These are phyloP conservation scores for Chiua sp. DNA, from an alignment of 1,284 basidiomycete species.

Conservation along the genomic window DNA sequence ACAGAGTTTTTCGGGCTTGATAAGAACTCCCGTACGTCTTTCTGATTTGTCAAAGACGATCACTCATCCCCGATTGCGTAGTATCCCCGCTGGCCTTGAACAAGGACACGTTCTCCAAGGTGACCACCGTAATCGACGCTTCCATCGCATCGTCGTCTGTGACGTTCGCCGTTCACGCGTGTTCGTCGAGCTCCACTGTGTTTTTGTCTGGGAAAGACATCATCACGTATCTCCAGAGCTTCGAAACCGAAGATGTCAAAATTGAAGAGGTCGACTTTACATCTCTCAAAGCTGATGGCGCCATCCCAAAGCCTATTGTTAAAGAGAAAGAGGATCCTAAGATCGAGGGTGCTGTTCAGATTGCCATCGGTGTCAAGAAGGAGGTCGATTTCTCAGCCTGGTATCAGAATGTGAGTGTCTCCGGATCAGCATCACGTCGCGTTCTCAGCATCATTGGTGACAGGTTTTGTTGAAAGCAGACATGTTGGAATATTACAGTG, in stretches of 20 bases:
- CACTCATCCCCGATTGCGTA: slow-evolving; percentile 44
- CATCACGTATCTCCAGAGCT: slow-evolving; percentile 69
- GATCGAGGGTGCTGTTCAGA: slow-evolving; percentile 88
- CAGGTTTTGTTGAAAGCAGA: slow-evolving; percentile 98
- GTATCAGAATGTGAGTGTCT: slow-evolving; percentile 84
- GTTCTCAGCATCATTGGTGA: slow-evolving; percentile 9
- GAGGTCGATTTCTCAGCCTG: slow-evolving; percentile 93
- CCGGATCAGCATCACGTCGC: neutral
- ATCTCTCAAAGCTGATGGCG: slow-evolving; percentile 56
- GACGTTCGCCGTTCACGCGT: slow-evolving; percentile 77
- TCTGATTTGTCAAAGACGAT: neutral
- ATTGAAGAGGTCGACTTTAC: slow-evolving; percentile 78
- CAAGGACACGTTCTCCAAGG: slow-evolving; percentile 73
- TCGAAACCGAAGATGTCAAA: slow-evolving; percentile 68
- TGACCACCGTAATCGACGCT: slow-evolving; percentile 79
- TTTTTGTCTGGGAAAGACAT: slow-evolving; percentile 83
- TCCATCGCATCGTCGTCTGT: slow-evolving; percentile 71
- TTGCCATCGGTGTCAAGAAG: slow-evolving; percentile 94
- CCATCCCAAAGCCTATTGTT: slow-evolving; percentile 46
- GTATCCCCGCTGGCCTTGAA: slow-evolving; percentile 84
- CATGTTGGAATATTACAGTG: slow-evolving; percentile 99
- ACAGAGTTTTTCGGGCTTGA: slow-evolving; percentile 84
- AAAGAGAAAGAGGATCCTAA: slow-evolving; percentile 79
- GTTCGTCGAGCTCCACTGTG: slow-evolving; percentile 71
- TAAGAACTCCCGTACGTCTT: slow-evolving; percentile 83